These are phyloP conservation scores for Xylaria bambusicola DNA, from an alignment of 495 filamentous ascomycete genomes.

Conservation along the genomic window DNA sequence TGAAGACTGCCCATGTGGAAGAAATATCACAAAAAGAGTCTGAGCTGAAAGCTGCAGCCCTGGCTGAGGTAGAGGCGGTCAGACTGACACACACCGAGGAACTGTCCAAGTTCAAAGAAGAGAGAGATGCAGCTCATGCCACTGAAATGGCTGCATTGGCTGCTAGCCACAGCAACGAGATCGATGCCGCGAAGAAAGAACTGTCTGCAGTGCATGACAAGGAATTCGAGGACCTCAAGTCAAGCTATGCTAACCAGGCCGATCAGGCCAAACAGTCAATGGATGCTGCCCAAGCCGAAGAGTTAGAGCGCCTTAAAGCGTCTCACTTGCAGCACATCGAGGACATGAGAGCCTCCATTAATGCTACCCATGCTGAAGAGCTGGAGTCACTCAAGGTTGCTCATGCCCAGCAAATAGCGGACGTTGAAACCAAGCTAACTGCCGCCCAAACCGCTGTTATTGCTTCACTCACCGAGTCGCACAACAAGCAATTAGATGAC, in stretches of 20 bases:
- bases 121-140: slow-evolving; percentile 31
- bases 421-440: slow-evolving; percentile 37
- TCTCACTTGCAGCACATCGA: slow-evolving; percentile 36
- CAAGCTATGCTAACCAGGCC: slow-evolving; percentile 39
- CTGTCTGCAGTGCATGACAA: slow-evolving; percentile 45
- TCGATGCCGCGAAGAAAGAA: slow-evolving; percentile 43
- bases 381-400: slow-evolving; percentile 38
- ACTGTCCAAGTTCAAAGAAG: slow-evolving; percentile 33
- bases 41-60: slow-evolving; percentile 29
- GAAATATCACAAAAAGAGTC: slow-evolving; percentile 26
- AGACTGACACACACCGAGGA: slow-evolving; percentile 35
- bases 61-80: slow-evolving; percentile 28
- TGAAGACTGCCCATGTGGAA: slow-evolving; percentile 27
- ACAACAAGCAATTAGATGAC: slow-evolving; percentile 12
- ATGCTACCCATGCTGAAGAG: slow-evolving; percentile 30
- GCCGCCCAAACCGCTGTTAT: slow-evolving; percentile 18
- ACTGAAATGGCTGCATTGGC: slow-evolving; percentile 30
- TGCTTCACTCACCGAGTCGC: slow-evolving; percentile 10
- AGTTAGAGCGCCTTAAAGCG: slow-evolving; percentile 39
- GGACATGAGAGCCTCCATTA: slow-evolving; percentile 34
- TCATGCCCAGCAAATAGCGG: slow-evolving; percentile 42
- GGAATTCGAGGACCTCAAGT: slow-evolving; percentile 50
- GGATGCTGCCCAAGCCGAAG: slow-evolving; percentile 33
- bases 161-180: slow-evolving; percentile 24
- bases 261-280: slow-evolving; percentile 33